Evolutionary conservation across 2,329 filamentous ascomycete species (phyloP).

Genomic region (Tolypocladium amazonense): DNA sequence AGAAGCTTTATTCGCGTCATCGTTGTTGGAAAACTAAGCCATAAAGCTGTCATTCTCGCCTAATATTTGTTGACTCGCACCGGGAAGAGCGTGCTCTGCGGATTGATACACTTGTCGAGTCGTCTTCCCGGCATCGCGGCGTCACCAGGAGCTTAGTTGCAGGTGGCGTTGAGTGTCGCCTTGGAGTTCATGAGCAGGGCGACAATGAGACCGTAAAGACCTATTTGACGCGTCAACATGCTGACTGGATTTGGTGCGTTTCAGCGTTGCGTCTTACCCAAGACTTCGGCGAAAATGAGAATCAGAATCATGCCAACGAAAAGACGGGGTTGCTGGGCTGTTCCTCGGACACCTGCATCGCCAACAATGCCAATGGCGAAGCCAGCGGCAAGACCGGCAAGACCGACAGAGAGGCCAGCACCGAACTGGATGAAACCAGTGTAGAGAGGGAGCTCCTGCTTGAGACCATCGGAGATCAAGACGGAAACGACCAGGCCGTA

Average conservation of each 20-base stretch:
- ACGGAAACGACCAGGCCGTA: conserved; percentile 87
- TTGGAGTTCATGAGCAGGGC: conserved; percentile 99
- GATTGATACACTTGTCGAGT: conserved; percentile 26
- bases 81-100: conserved; percentile 12
- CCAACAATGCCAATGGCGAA: conserved; percentile 84
- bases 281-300: conserved; percentile 98
- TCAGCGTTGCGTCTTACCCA: conserved; percentile 51
- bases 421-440: conserved; percentile 80
- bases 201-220: conserved; percentile 98
- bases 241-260: too few species aligned
- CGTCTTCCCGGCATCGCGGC: conserved; percentile 9
- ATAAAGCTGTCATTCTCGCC: conserved; percentile 12
- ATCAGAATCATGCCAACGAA: conserved; percentile 98
- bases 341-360: conserved; percentile 81
- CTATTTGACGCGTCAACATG: conserved; percentile 28
- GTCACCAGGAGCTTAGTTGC: conserved; percentile 27
- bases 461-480: conserved; percentile 70
- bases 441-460: conserved; percentile 63
- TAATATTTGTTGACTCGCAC: conserved; percentile 10
- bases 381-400: conserved; percentile 73
- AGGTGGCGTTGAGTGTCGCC: conserved; percentile 53
- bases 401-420: conserved; percentile 71
- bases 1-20: background rate
- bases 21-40: conserved; percentile 8
- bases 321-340: conserved; percentile 71